These are phyloP conservation scores for Trichaptum fuscoviolaceum DNA, from an alignment of 768 basidiomycete species.

Conservation along the genomic window DNA sequence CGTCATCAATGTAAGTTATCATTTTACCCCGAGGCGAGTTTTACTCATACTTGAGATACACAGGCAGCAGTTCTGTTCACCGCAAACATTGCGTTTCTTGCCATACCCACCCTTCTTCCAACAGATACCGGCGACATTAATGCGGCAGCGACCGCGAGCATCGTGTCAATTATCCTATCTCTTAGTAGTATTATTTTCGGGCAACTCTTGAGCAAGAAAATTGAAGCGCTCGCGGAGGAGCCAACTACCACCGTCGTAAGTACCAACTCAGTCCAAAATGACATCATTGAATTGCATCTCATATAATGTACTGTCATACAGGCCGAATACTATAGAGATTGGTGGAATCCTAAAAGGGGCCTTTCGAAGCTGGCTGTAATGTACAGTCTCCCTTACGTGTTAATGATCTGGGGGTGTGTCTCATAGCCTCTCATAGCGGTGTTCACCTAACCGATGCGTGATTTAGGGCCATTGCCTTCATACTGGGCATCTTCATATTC, in stretches of 20 bases:
- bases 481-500: not conserved
- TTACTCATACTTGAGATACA: not conserved
- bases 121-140: not conserved
- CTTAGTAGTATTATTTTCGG: not conserved
- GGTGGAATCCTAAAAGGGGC: not conserved
- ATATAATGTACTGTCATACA: not conserved
- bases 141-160: not conserved
- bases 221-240: not conserved
- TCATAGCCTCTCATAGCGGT: not conserved
- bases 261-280: not conserved
- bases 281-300: too few relatives aligned
- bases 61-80: not conserved
- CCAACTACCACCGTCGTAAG: not conserved
- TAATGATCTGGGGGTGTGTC: not conserved
- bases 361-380: not conserved
- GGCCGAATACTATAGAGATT: not conserved
- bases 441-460: not conserved
- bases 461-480: not conserved
- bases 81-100: not conserved
- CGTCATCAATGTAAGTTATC: not conserved
- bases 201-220: not conserved
- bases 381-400: slow-evolving; percentile 1
- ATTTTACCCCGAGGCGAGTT: not conserved
- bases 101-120: not conserved
- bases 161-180: not conserved